These are phyloP conservation scores for Dalechampia spathulata DNA, from an alignment of 441 rosid genomes.

Conservation along the genomic window DNA sequence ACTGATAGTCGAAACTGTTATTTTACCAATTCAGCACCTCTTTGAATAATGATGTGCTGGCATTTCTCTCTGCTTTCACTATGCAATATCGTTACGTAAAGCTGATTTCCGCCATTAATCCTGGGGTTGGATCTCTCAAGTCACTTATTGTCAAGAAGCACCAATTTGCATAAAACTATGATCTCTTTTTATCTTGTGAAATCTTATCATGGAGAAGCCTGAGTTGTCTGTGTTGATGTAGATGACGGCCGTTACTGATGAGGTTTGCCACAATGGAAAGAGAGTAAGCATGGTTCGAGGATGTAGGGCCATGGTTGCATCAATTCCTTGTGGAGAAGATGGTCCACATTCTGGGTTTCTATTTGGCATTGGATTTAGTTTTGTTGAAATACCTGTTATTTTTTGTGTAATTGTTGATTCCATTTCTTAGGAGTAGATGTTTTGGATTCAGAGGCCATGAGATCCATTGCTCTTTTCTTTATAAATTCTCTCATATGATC, in stretches of 20 bases:
- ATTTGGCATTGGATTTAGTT: too few relatives aligned
- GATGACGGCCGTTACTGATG: too few relatives aligned
- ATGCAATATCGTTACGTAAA: not conserved
- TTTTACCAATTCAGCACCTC: not conserved
- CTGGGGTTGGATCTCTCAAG: too few relatives aligned
- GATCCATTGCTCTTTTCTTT: too few relatives aligned
- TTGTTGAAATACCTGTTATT: too few relatives aligned
- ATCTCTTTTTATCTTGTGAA: not conserved
- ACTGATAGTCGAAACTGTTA: constrained; percentile 5
- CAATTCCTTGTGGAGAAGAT: too few relatives aligned
- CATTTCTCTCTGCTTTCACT: not conserved
- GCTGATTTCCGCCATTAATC: not conserved
- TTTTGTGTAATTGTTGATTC: constrained; percentile 3
- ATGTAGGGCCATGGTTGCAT: too few relatives aligned
- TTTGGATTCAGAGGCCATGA: not conserved
- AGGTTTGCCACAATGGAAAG: too few relatives aligned
- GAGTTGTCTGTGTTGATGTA: not conserved
- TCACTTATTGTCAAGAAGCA: not conserved
- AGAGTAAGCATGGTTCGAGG: too few relatives aligned
- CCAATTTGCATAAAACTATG: not conserved
- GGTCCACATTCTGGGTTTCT: too few relatives aligned
- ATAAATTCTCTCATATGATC: too few relatives aligned
- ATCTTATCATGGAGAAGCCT: not conserved
- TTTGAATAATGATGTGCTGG: not conserved
- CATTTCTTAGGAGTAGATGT: constrained; percentile 1